Base-by-base conservation (phyloP, 352 stramenopile species). In the Phytophthora syringae region DNA sequence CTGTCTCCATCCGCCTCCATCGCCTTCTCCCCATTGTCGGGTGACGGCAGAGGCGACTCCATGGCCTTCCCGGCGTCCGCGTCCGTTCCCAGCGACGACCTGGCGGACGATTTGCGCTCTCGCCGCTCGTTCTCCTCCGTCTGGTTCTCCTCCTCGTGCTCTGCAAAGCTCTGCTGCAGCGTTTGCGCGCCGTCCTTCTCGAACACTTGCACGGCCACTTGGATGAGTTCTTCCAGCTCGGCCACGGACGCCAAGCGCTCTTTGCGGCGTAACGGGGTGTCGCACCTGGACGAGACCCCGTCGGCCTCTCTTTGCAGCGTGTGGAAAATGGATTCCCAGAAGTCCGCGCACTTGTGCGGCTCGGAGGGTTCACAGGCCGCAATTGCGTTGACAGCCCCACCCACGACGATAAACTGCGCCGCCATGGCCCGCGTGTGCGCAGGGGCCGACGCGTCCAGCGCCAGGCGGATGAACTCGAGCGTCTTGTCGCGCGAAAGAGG, bases 381-480 rank as follows among this genome's bases (percentile, higher is more conserved):
- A 21, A 90, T 72, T 40, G 74, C 81, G 67, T 79, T 92, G 27
- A 78, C 72, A 12, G 86, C 82, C 43, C 72, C 69, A 27, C 86
- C 86, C 39, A 91, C 67, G 43, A 94, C 82, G 43, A 94, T 80
- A 69, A 94, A 94, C 44, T 88, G 81, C 44, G 86, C 86, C 9
- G 86, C 82, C 32, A 94, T 78, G 32, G 76, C 64, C 34, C 86
- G 82, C 34, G 86, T 93, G 74, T 94, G 86, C 27, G 74, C 60
- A n/a, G 76, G 60, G 27, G 75, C 64, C 5, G 72, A 72, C 34
- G 74, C 60, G 51, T 94, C 76, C 24, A 94, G 64, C 53, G 86
- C 81, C 45, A 92, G 59, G 45, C 70, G 69, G 47, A 94, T 81
- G 45, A 94, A 74, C 77, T 94, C 86, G 43, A 86, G 71, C 64